Conservation (phyloP, 305 asterid genomes). For the Fraxinus ornus region DNA sequence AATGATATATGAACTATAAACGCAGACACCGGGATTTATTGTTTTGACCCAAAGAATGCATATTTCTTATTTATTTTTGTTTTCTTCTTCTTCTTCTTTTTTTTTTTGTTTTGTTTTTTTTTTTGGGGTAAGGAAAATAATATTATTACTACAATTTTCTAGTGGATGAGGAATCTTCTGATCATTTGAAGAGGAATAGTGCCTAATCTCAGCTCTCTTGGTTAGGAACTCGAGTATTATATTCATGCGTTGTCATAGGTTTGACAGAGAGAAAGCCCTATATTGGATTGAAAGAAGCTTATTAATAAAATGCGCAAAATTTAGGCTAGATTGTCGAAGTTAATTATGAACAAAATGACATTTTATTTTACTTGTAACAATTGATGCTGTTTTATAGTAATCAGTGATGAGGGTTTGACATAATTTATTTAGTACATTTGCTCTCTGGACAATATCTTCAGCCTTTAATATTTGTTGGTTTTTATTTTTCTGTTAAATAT, state of each 20-base stretch:
- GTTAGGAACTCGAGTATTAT: not conserved
- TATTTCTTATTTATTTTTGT: too few species aligned
- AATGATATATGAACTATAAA: too few species aligned
- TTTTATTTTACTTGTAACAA: not conserved
- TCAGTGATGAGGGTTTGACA: not conserved
- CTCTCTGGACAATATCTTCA: slow-evolving; percentile 10
- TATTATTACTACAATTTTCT: not conserved
- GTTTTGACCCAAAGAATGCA: too few species aligned
- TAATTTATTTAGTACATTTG: not conserved
- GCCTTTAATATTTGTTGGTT: slow-evolving; percentile 5
- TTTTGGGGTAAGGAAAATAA: not conserved
- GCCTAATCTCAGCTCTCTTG: too few species aligned
- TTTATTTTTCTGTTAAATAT: slow-evolving; percentile 18
- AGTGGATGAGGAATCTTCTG: not conserved
- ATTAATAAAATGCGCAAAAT: not conserved
- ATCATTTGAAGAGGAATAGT: not conserved
- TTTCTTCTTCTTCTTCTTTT: too few species aligned
- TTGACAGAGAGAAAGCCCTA: not conserved
- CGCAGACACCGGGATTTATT: too few species aligned
- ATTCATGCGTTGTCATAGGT: not conserved
- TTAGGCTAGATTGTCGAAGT: not conserved
- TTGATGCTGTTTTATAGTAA: not conserved
- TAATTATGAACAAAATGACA: not conserved
- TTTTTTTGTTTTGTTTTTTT: not conserved
- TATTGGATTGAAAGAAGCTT: not conserved